Evolutionary conservation across 768 basidiomycete genomes (phyloP).

Genomic region (Mycena vulgaris): DNA sequence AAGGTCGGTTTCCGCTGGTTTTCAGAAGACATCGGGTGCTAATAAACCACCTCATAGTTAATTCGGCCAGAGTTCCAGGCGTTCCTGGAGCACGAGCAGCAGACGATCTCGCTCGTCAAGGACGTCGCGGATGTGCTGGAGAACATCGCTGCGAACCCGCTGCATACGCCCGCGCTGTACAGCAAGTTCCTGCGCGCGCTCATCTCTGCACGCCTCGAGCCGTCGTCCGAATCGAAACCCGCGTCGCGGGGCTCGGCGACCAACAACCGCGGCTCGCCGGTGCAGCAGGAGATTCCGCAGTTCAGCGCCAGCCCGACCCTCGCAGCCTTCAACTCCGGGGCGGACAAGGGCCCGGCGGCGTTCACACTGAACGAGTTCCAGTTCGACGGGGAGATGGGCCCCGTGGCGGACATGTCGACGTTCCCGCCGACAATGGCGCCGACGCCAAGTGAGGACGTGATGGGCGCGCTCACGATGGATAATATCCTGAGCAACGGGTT

Average conservation of each 20-base stretch:
- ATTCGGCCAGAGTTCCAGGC: slow-evolving; percentile 87
- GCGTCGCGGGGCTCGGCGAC: slow-evolving; percentile 32
- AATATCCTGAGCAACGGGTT: slow-evolving; percentile 84
- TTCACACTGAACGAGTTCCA: slow-evolving; percentile 71
- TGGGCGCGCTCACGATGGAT: slow-evolving; percentile 81
- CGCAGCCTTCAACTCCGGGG: slow-evolving; percentile 5
- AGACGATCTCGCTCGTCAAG: slow-evolving; percentile 77
- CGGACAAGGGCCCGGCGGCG: slow-evolving; percentile 25
- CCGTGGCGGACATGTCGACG: slow-evolving; percentile 83
- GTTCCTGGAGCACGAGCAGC: slow-evolving; percentile 81
- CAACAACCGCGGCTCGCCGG: background rate
- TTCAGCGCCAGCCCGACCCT: slow-evolving; percentile 31
- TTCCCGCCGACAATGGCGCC: slow-evolving; percentile 92
- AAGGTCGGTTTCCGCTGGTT: slow-evolving; percentile 70
- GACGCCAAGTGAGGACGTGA: slow-evolving; percentile 55
- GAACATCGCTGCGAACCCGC: slow-evolving; percentile 79
- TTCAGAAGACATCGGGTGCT: background rate
- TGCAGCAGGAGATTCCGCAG: slow-evolving; percentile 20
- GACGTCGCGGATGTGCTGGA: slow-evolving; percentile 90
- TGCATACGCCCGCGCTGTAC: slow-evolving; percentile 94
- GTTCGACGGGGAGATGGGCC: slow-evolving; percentile 89
- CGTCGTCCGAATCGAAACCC: slow-evolving; percentile 41
- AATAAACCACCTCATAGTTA: slow-evolving; percentile 63
- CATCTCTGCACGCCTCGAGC: slow-evolving; percentile 67
- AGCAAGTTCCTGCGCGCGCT: slow-evolving; percentile 86